Base-by-base conservation (phyloP, 31 red algal genomes). In the Porphyra umbilicalis region DNA sequence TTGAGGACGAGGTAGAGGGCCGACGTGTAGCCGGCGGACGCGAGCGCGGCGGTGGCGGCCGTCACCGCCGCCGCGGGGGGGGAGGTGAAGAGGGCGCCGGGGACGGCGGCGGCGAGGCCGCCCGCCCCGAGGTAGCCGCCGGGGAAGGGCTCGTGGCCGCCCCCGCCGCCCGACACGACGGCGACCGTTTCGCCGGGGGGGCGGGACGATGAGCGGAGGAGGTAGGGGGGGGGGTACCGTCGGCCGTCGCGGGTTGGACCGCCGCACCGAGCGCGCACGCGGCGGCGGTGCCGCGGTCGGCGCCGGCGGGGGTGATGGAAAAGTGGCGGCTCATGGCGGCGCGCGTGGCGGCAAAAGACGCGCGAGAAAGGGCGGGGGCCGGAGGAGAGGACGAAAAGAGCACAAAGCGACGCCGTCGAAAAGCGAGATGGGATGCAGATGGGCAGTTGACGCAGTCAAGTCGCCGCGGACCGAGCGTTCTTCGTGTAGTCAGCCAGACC, bases 61-160 rank as follows among this genome's bases (percentile, higher is more conserved):
- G 78, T 81, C 35, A 95, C 77, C 35, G 93, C 85, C 36, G 80
- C 46, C 10, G 76, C 80, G 31, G 88, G 84, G 32, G 93, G 93
- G 29, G 81, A 80, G 2, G 93, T 68, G 42, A 95, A 95, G 1
- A 95, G 76, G 32, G 75, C 89, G 32, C 93, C 93, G 16, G 83
- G 77, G 10, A 95, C 89, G 76, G 93, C 93, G 0, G 88, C 93
- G 46, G 89, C 46, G 8, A 95, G 84, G 76, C 89, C 86, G 30
- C 93, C 93, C 8, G 86, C 71, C 35, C 85, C 93, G 0, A 95
- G 85, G 35, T 87, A 95, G 74, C 93, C 93, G 13, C 77, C 89
- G 82, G 83, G 85, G 79, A 87, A 88, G 14, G 93, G 93, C 46
- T 95, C 93, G 81, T 95, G 93, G 33, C 93, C 93, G 77, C 75